A percentile compares a stretch with the other conserved stretches of the same genome.
Evolutionary conservation across 208 protist genomes (phyloP).

Genomic region (Wallacemonas sp.): DNA sequence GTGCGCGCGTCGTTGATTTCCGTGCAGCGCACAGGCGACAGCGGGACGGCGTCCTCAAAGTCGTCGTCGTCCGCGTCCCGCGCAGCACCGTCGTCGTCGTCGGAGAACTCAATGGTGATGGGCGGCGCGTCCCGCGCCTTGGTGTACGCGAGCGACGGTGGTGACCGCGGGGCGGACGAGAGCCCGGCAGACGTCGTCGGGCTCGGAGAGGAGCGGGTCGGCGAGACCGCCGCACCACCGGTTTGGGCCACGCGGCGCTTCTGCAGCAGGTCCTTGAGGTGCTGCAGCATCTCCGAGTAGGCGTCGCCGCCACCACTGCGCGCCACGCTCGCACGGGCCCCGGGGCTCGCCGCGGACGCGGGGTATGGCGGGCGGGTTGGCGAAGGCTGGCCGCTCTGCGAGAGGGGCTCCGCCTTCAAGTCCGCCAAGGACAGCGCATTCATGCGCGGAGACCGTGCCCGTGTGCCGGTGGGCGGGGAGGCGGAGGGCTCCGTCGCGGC

Average conservation of each 20-base stretch:
- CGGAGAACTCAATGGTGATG: constrained; percentile 12
- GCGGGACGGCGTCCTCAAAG: constrained; percentile 81
- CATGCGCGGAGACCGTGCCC: constrained; percentile 9
- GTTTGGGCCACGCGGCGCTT: constrained; percentile 33
- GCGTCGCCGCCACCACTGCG: constrained; percentile 25
- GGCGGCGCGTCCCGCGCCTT: constrained; percentile 8
- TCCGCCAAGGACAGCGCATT: constrained; percentile 40
- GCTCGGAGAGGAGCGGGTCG: constrained; percentile 5
- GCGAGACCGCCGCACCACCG: constrained; percentile 8
- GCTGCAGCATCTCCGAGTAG: constrained; percentile 85
- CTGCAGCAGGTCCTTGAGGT: constrained; percentile 76
- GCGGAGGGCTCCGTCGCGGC: not conserved
- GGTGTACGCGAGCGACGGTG: constrained; percentile 16
- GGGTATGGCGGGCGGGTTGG: not conserved
- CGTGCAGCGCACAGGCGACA: constrained; percentile 63
- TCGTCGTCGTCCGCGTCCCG: constrained; percentile 65
- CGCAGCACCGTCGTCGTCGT: constrained; percentile 15
- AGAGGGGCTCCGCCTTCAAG: not conserved
- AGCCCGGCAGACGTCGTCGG: constrained; percentile 29
- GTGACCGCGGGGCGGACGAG: constrained; percentile 22
- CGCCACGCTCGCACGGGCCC: not conserved
- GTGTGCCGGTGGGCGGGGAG: not conserved
- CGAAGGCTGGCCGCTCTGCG: not conserved
- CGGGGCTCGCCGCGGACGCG: not conserved
- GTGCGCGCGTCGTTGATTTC: constrained; percentile 63